phyloP scores from a whole-genome alignment of 23 red algal species.

The Gracilariopsis chorda region DNA sequence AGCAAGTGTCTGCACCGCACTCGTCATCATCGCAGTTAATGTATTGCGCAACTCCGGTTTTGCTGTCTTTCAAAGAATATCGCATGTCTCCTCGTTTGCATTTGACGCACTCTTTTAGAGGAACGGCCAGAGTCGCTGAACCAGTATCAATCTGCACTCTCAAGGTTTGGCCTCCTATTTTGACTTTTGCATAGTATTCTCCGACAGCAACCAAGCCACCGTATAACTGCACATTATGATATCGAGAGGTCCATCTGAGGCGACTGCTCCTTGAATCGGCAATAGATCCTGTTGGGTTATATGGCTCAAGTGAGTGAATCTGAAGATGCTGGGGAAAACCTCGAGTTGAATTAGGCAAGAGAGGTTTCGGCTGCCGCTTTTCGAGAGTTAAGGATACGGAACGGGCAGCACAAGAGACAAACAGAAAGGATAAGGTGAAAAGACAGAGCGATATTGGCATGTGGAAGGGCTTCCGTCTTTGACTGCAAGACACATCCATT shows the following conservation, averaged over 20 bases:
- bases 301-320: not conserved
- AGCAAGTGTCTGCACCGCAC: conserved; percentile 70
- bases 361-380: conserved; percentile 3
- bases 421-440: not conserved
- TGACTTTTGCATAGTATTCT: conserved; percentile 86
- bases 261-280: too few species aligned
- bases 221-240: conserved; percentile 64
- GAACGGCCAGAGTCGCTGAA: conserved; percentile 78
- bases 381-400: conserved; percentile 1
- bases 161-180: conserved; percentile 87
- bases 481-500: too few species aligned
- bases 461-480: too few species aligned
- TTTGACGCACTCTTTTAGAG: conserved; percentile 66
- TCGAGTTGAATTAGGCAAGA: not conserved
- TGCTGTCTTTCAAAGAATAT: conserved; percentile 66
- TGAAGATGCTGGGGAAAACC: conserved; percentile 15
- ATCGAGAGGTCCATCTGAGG: conserved; percentile 35
- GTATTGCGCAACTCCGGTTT: conserved; percentile 23
- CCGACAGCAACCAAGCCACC: conserved; percentile 88
- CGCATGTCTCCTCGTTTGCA: conserved; percentile 86
- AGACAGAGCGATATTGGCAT: too few species aligned
- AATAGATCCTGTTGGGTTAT: not conserved
- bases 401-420: not conserved
- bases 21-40: conserved; percentile 72
- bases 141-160: conserved; percentile 95